A percentile compares a stretch with the other conserved stretches of the same genome.
Conservation (phyloP, 257 asterid genomes). For the Cordia subcordata region DNA sequence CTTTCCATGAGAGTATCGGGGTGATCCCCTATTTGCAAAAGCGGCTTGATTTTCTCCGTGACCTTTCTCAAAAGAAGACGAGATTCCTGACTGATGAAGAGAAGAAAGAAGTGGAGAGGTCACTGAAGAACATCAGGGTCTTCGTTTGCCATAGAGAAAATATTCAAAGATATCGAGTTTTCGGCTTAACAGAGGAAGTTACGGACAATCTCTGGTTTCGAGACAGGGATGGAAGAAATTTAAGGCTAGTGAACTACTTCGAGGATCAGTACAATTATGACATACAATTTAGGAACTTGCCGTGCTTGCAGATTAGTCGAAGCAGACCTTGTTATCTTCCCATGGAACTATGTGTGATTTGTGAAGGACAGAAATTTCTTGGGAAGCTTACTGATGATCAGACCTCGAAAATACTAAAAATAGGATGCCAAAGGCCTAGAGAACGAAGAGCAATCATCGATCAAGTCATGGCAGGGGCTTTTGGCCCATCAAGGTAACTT, state of each 20-base stretch:
- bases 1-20: conserved; percentile 89
- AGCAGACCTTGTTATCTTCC: conserved; percentile 89
- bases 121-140: conserved; percentile 68
- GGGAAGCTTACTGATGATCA: conserved; percentile 95
- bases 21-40: conserved; percentile 76
- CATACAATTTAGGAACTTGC: conserved; percentile 60
- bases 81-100: conserved; percentile 48
- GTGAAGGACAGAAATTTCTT: conserved; percentile 97
- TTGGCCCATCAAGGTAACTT: conserved; percentile 91
- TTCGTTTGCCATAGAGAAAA: conserved; percentile 89
- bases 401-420: conserved; percentile 71
- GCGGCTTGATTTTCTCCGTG: conserved; percentile 57
- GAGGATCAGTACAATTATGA: conserved; percentile 84
- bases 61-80: conserved; percentile 34
- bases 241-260: conserved; percentile 58
- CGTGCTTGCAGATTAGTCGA: conserved; percentile 86
- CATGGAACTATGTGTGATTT: conserved; percentile 90
- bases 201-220: conserved; percentile 65
- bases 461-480: conserved; percentile 68
- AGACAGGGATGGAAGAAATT: conserved; percentile 65
- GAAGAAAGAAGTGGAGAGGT: conserved; percentile 68
- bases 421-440: conserved; percentile 83
- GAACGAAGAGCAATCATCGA: conserved; percentile 67
- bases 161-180: conserved; percentile 70
- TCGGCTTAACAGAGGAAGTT: conserved; percentile 60